Conservation (phyloP, 2,329 filamentous ascomycete species). For the Fusarium haematococcum region DNA sequence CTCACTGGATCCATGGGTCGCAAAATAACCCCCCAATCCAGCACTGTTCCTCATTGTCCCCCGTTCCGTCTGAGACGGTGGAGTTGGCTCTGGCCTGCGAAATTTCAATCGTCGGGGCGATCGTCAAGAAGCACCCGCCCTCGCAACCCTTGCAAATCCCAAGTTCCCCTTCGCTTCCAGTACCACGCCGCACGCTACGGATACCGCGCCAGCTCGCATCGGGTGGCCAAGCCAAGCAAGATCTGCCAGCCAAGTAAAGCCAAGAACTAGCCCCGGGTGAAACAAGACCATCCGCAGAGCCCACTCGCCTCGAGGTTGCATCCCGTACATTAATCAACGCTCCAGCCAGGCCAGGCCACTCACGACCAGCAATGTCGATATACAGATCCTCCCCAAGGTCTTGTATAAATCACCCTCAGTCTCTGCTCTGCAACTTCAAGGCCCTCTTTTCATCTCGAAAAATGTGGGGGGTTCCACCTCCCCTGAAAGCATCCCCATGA, state of each 20-base stretch:
- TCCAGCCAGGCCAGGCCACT: not conserved
- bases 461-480: constrained; percentile 5
- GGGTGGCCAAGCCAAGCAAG: constrained; percentile 3
- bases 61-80: constrained; percentile 16
- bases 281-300: constrained; percentile 17
- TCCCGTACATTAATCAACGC: not conserved
- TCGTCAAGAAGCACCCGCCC: constrained; percentile 23
- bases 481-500: constrained; percentile 11
- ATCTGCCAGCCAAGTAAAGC: constrained; percentile 32
- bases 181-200: not conserved
- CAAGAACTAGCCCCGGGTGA: constrained; percentile 26
- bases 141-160: constrained; percentile 7
- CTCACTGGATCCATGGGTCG: constrained; percentile 4
- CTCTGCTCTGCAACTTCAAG: not conserved
- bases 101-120: constrained; percentile 48
- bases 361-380: not conserved
- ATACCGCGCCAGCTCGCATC: not conserved
- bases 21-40: not conserved
- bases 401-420: not conserved
- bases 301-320: not conserved
- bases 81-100: constrained; percentile 18
- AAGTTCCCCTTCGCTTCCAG: not conserved
- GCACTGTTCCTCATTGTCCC: not conserved
- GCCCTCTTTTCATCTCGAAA: constrained; percentile 34
- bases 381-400: not conserved